Evolutionary conservation across 2,329 filamentous ascomycete species (phyloP), one percentile per base, ranked within the genome.

Genomic region (Pestalotiopsis sp.): DNA sequence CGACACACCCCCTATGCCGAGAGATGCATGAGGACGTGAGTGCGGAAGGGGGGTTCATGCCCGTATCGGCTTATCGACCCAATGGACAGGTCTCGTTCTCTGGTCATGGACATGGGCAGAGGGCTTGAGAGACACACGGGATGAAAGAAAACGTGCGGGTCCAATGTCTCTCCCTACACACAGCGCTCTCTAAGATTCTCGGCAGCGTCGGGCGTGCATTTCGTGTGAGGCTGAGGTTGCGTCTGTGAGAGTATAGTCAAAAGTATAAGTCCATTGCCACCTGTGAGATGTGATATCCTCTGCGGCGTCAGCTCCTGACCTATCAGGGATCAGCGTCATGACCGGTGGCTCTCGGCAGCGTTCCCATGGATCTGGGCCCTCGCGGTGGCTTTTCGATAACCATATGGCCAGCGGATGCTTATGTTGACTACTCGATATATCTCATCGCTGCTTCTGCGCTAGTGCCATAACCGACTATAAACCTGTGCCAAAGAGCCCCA

Each of bases 141-240:
- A 52, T 52, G 17, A 52, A 20, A 31, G 4, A 31, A 36, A 36
- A 36, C 31, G 31, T 36, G 31, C 31, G 31, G 31, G 20, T 52
- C 17, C 45, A n/a, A 52, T 52, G 45, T 52, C 45, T 52, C 45
- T 17, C 45, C 45, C 14, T 52, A n/a, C 45, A 52, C 23, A 4
- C 7, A 52, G 14, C 45, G 20, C 9, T n/a, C 5, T 52, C n/a
- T n/a, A 52, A n/a, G 20, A 9, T 52, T 52, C 45, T 7, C 14
- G 31, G 31, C n/a, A 36, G 17, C 12, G 12, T 39, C 59, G 14
- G 59, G 59, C 59, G 7, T 41, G 31, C 59, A 36, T 39, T 25
- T 61, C n/a, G 36, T 39, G 59, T 61, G 59, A 61, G 59, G 59
- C 59, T 61, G 59, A 61, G 20, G 59, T 9, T n/a, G 25, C 59